Percentiles rank a stretch among this genome's conserved stretches.
phyloP scores from a whole-genome alignment of 2,329 filamentous ascomycete species.

The Dichotomopilus funicola region DNA sequence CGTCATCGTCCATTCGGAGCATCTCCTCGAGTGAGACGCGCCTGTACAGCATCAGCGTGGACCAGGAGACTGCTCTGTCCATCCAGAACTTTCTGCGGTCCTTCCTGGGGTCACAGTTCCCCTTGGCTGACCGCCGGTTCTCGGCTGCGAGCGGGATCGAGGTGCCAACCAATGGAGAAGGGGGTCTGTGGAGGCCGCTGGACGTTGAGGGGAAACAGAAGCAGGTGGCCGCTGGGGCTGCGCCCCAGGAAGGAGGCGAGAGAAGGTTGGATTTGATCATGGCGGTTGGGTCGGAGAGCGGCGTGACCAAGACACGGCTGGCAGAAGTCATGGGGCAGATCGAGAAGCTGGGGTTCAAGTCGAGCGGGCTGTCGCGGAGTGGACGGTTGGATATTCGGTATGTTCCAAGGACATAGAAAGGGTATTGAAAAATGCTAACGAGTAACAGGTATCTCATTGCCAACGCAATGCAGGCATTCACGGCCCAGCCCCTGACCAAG shows the following conservation, averaged over 20 bases:
- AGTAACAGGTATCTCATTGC: constrained; percentile 49
- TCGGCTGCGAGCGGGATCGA: constrained; percentile 41
- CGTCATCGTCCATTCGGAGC: constrained; percentile 11
- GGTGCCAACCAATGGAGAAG: constrained; percentile 37
- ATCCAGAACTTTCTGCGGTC: constrained; percentile 53
- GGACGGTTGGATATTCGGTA: constrained; percentile 55
- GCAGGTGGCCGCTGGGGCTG: no score
- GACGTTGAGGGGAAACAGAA: constrained; percentile 26
- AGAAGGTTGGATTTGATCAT: constrained; percentile 51
- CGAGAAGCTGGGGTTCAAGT: constrained; percentile 48
- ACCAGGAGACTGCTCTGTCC: constrained; percentile 42
- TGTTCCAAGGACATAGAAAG: constrained; percentile 13
- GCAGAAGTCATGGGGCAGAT: constrained; percentile 44
- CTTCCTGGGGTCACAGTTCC: constrained; percentile 46
- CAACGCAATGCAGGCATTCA: constrained; percentile 54
- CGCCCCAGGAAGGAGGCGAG: constrained; percentile 11
- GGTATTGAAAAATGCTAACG: neutral
- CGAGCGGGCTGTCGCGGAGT: constrained; percentile 44
- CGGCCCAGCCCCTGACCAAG: constrained; percentile 42
- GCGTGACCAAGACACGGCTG: constrained; percentile 45
- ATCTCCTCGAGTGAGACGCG: constrained; percentile 26
- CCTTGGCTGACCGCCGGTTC: constrained; percentile 40
- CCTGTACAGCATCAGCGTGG: constrained; percentile 41
- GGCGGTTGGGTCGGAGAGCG: constrained; percentile 51
- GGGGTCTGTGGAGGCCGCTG: constrained; percentile 48